Base-by-base conservation (phyloP, 1,284 basidiomycete genomes). In the Salmacisia buchloeana region DNA sequence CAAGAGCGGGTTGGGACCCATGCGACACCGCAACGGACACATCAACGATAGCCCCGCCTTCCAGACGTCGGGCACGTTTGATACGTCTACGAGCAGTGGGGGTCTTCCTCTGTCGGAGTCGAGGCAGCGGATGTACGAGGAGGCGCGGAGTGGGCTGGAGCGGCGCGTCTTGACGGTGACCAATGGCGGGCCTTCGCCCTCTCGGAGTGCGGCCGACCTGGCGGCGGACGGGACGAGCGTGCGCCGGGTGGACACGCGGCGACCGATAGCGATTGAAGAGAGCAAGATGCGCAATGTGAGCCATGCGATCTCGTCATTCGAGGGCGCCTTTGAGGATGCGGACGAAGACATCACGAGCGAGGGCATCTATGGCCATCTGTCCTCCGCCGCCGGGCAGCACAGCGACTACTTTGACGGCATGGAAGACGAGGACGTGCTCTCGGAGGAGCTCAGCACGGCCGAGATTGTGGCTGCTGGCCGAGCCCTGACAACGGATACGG, bases 1-100 rank as follows among this genome's bases (percentile, higher is more conserved):
- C 49, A 54, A 54, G 49, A 54, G 49, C 27, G 49, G 49, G 10
- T 31, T 54, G 61, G 66, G 60, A 6, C 70, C 70, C 6, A 72
- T 76, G 69, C 65, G 73, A 41, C 74, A 76, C 61, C 59, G 73
- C 15, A 75, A 69, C 41, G 61, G 63, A 9, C 74, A 76, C 61
- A 69, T 69, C 63, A 75, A 70, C 62, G 68, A 67, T 1, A 70
- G 68, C 39, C 74, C 74, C 10, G 66, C 69, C 5, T 75, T 76
- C 66, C 61, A 68, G 43, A 66, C 74, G 39, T 56, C 60, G n/a
- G 57, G 60, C 29, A 66, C 65, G 13, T 73, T 74, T 54, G 70
- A 72, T 13, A 63, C 61, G 61, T 66, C 38, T 54, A 64, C 12
- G 61, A 67, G 49, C 49, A 54, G 49, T n/a, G 49, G 49, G 3